These are phyloP conservation scores for Micractinium sp. DNA, from an alignment of 139 green algal species.

Conservation along the genomic window DNA sequence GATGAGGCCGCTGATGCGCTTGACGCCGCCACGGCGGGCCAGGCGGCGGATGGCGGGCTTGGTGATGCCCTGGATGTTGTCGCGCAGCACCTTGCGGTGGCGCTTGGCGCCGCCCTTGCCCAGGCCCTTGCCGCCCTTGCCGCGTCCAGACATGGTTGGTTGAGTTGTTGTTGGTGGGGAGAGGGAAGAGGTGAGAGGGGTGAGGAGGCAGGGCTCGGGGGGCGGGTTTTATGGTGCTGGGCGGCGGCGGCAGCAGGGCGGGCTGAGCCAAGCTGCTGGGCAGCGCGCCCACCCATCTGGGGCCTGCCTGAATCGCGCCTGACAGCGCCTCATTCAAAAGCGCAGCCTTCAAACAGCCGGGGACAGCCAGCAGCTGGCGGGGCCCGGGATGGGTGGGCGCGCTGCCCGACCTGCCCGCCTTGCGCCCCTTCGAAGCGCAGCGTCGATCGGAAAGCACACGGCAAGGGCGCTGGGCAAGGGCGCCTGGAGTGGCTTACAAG, in stretches of 20 bases:
- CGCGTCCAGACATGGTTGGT: constrained; percentile 87
- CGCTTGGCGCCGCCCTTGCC: constrained; percentile 92
- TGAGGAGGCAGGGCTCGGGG: background rate
- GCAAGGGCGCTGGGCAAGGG: too few species aligned
- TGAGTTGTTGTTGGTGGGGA: too few species aligned
- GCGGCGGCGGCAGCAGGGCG: too few species aligned
- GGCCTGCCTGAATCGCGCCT: too few species aligned
- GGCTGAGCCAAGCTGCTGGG: background rate
- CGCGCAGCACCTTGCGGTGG: constrained; percentile 89
- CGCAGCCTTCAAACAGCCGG: background rate
- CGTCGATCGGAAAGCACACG: background rate
- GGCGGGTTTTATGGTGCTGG: background rate
- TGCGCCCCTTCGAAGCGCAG: background rate
- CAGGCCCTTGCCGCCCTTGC: constrained; percentile 95
- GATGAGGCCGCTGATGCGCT: constrained; percentile 89
- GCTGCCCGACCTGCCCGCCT: too few species aligned
- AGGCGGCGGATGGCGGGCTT: constrained; percentile 88
- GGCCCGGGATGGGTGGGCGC: background rate
- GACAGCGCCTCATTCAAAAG: too few species aligned
- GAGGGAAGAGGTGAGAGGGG: too few species aligned
- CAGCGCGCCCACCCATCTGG: background rate
- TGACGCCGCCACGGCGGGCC: constrained; percentile 84
- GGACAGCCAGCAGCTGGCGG: background rate
- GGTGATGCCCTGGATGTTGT: constrained; percentile 73
- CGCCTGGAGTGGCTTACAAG: too few species aligned